Evolutionary conservation across 345 rosid species (phyloP).

Genomic region (Sisymbrium altissimum): DNA sequence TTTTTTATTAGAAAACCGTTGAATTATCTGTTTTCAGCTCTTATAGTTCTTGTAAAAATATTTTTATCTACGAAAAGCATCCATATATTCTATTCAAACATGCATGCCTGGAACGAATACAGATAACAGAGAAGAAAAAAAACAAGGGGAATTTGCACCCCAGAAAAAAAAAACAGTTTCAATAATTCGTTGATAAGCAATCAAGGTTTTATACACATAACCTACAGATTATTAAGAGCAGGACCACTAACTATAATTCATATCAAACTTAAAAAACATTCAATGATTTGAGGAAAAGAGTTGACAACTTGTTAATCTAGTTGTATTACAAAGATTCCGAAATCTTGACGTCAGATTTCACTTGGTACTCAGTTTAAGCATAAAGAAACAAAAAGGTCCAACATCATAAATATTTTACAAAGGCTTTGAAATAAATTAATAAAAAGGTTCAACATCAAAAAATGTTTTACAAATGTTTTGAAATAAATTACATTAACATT

Average conservation of each 20-base stretch:
- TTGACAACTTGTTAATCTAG: slow-evolving; percentile 34
- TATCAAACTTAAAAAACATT: not conserved
- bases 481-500: not conserved
- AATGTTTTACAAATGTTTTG: not conserved
- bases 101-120: not conserved
- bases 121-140: too few species aligned
- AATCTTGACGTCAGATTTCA: not conserved
- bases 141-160: not conserved
- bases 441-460: slow-evolving; percentile 12
- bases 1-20: not conserved
- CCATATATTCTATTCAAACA: not conserved
- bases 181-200: not conserved
- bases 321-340: slow-evolving; percentile 25
- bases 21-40: not conserved
- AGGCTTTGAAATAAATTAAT: not conserved
- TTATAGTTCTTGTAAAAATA: not conserved
- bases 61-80: not conserved
- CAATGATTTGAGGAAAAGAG: slow-evolving; percentile 26
- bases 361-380: slow-evolving; percentile 8
- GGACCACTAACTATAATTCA: slow-evolving; percentile 25
- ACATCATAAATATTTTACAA: not conserved
- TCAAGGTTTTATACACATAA: not conserved
- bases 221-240: not conserved
- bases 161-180: not conserved
- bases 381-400: slow-evolving; percentile 16